Percentiles rank a stretch among this genome's conserved stretches.
Conservation (phyloP, 2,329 filamentous ascomycete genomes). For the Knufia fluminis region DNA sequence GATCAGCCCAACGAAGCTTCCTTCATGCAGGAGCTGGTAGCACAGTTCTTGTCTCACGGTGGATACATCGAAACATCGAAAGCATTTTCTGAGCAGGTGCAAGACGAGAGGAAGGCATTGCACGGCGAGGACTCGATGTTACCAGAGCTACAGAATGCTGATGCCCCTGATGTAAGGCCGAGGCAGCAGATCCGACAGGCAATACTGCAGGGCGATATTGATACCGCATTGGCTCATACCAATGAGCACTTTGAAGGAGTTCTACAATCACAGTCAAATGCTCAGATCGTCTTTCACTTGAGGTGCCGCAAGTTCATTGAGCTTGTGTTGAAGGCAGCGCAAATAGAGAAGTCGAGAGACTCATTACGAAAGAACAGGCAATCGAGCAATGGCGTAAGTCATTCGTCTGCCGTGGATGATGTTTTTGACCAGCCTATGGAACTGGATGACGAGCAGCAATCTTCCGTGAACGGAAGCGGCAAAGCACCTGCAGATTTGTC, state of each 20-base stretch:
- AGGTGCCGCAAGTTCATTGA: constrained; percentile 90
- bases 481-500: constrained; percentile 25
- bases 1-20: constrained; percentile 56
- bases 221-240: constrained; percentile 76
- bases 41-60: constrained; percentile 88
- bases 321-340: constrained; percentile 70
- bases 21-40: constrained; percentile 70
- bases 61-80: constrained; percentile 89
- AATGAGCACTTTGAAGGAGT: constrained; percentile 71
- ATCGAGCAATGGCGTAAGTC: constrained; percentile 33
- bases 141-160: constrained; percentile 55
- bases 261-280: constrained; percentile 63
- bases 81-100: constrained; percentile 76
- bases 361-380: constrained; percentile 26
- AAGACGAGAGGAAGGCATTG: constrained; percentile 61
- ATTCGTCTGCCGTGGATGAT: constrained; percentile 20
- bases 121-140: constrained; percentile 49
- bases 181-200: constrained; percentile 67
- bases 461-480: constrained; percentile 25
- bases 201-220: constrained; percentile 85
- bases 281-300: constrained; percentile 78
- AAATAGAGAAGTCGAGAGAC: constrained; percentile 47
- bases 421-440: constrained; percentile 49
- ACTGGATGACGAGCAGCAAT: constrained; percentile 41
- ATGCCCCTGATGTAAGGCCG: constrained; percentile 57